Conservation (phyloP, 75 land plant genomes). For the Adiantum capillusveneris region DNA sequence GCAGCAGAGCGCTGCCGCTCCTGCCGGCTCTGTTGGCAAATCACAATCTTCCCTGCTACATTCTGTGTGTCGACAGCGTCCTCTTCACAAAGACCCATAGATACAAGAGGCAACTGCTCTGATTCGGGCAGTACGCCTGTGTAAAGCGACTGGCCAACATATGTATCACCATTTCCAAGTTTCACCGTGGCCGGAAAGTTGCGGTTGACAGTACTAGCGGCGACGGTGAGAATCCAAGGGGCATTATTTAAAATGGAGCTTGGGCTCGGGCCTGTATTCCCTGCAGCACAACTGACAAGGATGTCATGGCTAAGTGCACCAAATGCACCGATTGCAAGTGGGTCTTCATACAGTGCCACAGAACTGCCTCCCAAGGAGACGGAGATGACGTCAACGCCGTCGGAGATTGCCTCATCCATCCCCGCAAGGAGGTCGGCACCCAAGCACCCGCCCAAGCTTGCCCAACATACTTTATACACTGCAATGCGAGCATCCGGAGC, state of each 20-base stretch:
- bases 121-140: background rate
- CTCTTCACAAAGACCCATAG: too few relatives aligned
- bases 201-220: conserved; percentile 31
- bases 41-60: background rate
- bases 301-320: conserved; percentile 27
- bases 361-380: conserved; percentile 33
- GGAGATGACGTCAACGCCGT: conserved; percentile 37
- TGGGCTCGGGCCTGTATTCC: conserved; percentile 24
- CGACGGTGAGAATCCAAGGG: conserved; percentile 36
- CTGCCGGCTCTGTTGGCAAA: background rate
- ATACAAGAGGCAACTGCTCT: background rate
- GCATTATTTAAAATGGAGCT: conserved; percentile 28
- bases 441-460: conserved; percentile 16
- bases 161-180: conserved; percentile 20
- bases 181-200: conserved; percentile 27
- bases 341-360: conserved; percentile 22
- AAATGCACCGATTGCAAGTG: conserved; percentile 30
- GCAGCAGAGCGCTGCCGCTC: background rate
- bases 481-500: conserved; percentile 32
- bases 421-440: conserved; percentile 36
- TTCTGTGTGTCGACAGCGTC: background rate
- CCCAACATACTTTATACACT: conserved; percentile 38
- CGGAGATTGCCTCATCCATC: conserved; percentile 30
- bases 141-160: conserved; percentile 27
- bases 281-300: conserved; percentile 27